Percentiles rank a stretch among this genome's conserved stretches.
Conservation (phyloP, 2,329 filamentous ascomycete genomes). For the Daldinia sp. region DNA sequence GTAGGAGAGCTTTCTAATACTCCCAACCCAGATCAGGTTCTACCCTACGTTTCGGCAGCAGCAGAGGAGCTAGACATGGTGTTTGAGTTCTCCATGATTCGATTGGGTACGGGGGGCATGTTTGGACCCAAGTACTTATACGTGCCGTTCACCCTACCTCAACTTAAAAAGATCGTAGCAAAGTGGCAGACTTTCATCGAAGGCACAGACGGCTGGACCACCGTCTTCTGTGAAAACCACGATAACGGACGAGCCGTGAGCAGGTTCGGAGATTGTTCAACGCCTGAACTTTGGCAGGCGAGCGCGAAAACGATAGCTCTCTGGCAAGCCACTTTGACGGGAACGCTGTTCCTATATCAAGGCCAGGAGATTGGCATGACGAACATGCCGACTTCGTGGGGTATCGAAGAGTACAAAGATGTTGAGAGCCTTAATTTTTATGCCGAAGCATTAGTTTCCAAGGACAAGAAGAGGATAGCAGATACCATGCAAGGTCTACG, state of each 20-base stretch:
- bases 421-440: conserved; percentile 67
- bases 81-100: conserved; percentile 69
- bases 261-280: conserved; percentile 63
- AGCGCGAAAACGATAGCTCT: conserved; percentile 67
- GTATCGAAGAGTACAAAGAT: conserved; percentile 65
- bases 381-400: conserved; percentile 65
- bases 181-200: conserved; percentile 64
- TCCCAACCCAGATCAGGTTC: conserved; percentile 62
- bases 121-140: conserved; percentile 63
- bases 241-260: conserved; percentile 70
- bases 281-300: conserved; percentile 57
- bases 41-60: conserved; percentile 66
- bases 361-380: conserved; percentile 73
- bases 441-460: conserved; percentile 56
- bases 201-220: conserved; percentile 67
- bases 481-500: conserved; percentile 66
- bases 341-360: conserved; percentile 70
- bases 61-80: conserved; percentile 71
- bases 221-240: conserved; percentile 73
- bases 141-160: conserved; percentile 59
- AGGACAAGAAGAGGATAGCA: conserved; percentile 54
- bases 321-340: conserved; percentile 62
- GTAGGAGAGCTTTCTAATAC: conserved; percentile 73
- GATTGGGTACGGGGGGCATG: conserved; percentile 63
- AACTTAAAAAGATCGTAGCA: conserved; percentile 58